phyloP scores from a whole-genome alignment of 2,329 filamentous ascomycete species.

The Knufia petricola region DNA sequence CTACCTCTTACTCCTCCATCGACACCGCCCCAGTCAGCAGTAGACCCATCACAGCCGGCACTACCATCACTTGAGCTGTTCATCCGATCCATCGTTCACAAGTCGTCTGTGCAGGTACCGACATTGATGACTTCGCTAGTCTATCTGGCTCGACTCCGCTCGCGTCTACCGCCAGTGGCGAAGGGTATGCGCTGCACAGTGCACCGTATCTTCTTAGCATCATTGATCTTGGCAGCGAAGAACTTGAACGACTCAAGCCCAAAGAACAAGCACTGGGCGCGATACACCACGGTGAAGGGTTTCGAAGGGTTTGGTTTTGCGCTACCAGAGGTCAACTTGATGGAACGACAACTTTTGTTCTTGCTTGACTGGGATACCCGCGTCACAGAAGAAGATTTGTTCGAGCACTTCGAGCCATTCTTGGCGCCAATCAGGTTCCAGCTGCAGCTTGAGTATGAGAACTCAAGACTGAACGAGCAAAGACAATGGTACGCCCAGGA shows the following conservation, averaged over 20 bases:
- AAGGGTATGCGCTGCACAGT: constrained; percentile 95
- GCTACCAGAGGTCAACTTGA: constrained; percentile 91
- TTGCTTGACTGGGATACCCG: constrained; percentile 89
- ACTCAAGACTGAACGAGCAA: constrained; percentile 30
- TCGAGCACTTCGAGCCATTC: constrained; percentile 78
- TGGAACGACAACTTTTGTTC: constrained; percentile 97
- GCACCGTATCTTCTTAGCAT: constrained; percentile 83
- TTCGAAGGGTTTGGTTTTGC: constrained; percentile 80
- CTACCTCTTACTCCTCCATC: constrained; percentile 47
- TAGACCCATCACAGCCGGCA: constrained; percentile 30
- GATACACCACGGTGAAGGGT: constrained; percentile 69
- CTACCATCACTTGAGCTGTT: constrained; percentile 80
- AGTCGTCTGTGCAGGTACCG: constrained; percentile 92
- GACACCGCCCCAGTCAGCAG: constrained; percentile 43
- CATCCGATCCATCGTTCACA: constrained; percentile 81
- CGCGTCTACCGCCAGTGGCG: constrained; percentile 80
- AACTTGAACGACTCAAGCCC: constrained; percentile 97
- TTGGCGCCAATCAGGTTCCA: constrained; percentile 68
- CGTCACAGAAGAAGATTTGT: constrained; percentile 75
- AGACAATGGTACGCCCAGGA: constrained; percentile 28
- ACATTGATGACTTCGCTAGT: constrained; percentile 95
- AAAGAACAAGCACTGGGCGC: constrained; percentile 99
- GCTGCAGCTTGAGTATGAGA: constrained; percentile 46
- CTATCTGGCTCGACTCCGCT: constrained; percentile 77
- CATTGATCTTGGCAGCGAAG: constrained; percentile 65